Evolutionary conservation across 805 yeast genomes (phyloP).

Genomic region (Limtongozyma cylindracea): DNA sequence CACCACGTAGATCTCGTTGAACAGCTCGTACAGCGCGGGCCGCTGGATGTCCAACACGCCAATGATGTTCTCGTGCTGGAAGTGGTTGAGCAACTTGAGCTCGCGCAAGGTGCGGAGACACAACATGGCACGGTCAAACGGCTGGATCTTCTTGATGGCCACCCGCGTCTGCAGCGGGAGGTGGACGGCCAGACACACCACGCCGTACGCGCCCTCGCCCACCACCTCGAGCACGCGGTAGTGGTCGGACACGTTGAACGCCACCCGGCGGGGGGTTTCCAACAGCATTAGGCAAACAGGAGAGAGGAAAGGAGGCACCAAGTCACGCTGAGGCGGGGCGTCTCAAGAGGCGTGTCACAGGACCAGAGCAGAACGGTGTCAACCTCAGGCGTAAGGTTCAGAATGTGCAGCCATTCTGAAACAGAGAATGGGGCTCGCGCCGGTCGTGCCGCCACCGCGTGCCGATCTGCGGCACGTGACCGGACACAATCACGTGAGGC

Average conservation of each 20-base stretch:
- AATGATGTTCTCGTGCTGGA: constrained; percentile 84
- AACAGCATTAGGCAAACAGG: too few species aligned
- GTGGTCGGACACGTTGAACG: constrained; percentile 73
- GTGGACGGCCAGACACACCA: constrained; percentile 77
- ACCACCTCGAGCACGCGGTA: constrained; percentile 67
- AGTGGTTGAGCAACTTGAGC: constrained; percentile 67
- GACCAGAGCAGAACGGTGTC: too few species aligned
- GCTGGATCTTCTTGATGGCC: constrained; percentile 89
- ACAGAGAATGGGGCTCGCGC: too few species aligned
- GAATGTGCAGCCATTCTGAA: too few species aligned
- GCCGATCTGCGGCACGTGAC: too few species aligned
- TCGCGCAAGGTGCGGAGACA: constrained; percentile 79
- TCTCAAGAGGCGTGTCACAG: too few species aligned
- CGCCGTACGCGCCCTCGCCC: constrained; percentile 94
- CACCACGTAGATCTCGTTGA: constrained; percentile 71
- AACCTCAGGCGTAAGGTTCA: too few species aligned
- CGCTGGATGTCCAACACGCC: constrained; percentile 74
- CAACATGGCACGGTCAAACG: constrained; percentile 74
- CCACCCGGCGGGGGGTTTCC: too few species aligned
- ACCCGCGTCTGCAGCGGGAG: constrained; percentile 68
- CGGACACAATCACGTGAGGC: too few species aligned
- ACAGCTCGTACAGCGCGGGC: constrained; percentile 50
- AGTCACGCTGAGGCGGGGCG: too few species aligned
- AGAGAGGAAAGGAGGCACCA: too few species aligned
- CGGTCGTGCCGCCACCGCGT: too few species aligned